These are phyloP conservation scores for Neopestalotiopsis clavispora DNA, from an alignment of 2,329 filamentous ascomycete species.

Conservation along the genomic window DNA sequence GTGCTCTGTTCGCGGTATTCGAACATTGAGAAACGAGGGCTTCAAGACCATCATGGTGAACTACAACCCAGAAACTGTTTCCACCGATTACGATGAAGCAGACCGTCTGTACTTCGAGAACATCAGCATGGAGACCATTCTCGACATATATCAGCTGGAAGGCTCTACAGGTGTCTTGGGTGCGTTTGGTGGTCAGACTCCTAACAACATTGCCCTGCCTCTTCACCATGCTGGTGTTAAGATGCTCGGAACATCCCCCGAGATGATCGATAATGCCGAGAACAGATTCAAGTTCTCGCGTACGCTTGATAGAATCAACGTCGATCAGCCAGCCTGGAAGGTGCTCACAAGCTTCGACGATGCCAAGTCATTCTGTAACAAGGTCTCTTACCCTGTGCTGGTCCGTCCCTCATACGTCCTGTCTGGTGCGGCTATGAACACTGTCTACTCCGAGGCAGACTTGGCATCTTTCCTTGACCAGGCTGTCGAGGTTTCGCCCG, in stretches of 20 bases:
- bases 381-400: constrained; percentile 89
- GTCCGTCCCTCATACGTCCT: constrained; percentile 96
- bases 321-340: constrained; percentile 98
- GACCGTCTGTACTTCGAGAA: constrained; percentile 97
- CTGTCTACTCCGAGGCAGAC: constrained; percentile 94
- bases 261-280: constrained; percentile 98
- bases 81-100: constrained; percentile 92
- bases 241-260: constrained; percentile 91
- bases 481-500: constrained; percentile 89
- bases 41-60: constrained; percentile 88
- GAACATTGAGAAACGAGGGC: constrained; percentile 81
- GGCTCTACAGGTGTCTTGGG: constrained; percentile 83
- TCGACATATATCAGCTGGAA: constrained; percentile 94
- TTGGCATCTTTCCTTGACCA: constrained; percentile 87
- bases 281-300: constrained; percentile 99
- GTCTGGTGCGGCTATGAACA: constrained; percentile 98
- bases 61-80: constrained; percentile 88
- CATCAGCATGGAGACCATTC: constrained; percentile 85
- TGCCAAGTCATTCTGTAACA: constrained; percentile 83
- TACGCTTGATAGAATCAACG: constrained; percentile 92
- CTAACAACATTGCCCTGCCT: constrained; percentile 95
- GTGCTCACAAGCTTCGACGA: constrained; percentile 95
- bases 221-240: constrained; percentile 89
- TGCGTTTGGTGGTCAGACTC: constrained; percentile 96
- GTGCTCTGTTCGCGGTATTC: constrained; percentile 94